Percentiles rank a stretch among this genome's conserved stretches.
These are phyloP conservation scores for Monosporascus sp. DNA, from an alignment of 2,329 filamentous ascomycete genomes.

Conservation along the genomic window DNA sequence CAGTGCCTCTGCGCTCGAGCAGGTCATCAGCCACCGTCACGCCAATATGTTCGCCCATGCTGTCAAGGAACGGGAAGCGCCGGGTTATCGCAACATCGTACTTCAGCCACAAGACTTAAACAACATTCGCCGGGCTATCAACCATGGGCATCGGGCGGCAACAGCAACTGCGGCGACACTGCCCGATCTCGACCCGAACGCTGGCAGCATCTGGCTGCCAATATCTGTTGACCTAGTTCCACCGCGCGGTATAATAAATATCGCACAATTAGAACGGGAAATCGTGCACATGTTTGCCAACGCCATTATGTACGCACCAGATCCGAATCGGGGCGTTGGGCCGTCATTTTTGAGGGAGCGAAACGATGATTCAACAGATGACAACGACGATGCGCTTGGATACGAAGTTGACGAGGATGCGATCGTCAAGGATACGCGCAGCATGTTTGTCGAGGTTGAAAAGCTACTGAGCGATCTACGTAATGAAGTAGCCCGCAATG, in stretches of 20 bases:
- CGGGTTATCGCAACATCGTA: constrained; percentile 69
- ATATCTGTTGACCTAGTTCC: constrained; percentile 73
- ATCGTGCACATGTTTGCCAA: constrained; percentile 96
- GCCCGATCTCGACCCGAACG: constrained; percentile 52
- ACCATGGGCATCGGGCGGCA: constrained; percentile 63
- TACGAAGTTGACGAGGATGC: constrained; percentile 76
- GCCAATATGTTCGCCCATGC: constrained; percentile 76
- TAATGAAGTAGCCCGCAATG: constrained; percentile 54
- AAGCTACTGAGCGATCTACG: constrained; percentile 71
- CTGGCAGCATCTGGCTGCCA: constrained; percentile 57
- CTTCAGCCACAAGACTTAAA: constrained; percentile 73
- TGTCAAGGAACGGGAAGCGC: constrained; percentile 68
- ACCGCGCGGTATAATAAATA: constrained; percentile 88
- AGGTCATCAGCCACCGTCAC: constrained; percentile 70
- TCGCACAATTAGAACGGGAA: constrained; percentile 85
- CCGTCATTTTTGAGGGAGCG: constrained; percentile 47
- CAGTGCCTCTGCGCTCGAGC: constrained; percentile 66
- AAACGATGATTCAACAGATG: constrained; percentile 29
- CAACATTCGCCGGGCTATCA: constrained; percentile 69
- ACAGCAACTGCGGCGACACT: constrained; percentile 55
- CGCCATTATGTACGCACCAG: constrained; percentile 96
- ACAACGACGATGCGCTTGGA: constrained; percentile 39
- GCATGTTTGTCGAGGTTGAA: constrained; percentile 88
- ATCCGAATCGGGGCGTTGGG: constrained; percentile 66
- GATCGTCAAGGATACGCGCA: constrained; percentile 78